Evolutionary conservation across 2,329 filamentous ascomycete species (phyloP).

Genomic region (Botrytis pseudocinerea): DNA sequence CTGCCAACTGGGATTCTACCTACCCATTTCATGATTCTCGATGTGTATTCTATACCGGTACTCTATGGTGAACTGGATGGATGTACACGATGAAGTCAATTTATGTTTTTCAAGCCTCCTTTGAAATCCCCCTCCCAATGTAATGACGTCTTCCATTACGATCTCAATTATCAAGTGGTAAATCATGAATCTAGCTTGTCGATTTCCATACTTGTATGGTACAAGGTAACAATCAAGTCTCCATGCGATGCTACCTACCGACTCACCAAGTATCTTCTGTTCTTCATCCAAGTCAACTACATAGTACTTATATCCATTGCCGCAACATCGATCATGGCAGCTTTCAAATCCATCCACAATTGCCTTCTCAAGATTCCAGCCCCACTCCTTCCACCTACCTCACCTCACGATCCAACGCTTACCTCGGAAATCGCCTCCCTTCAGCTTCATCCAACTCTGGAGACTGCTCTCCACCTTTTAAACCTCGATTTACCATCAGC

Average conservation of each 20-base stretch:
- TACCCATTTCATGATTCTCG: not conserved
- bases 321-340: slow-evolving; percentile 9
- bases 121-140: too few relatives aligned
- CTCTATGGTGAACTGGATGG: not conserved
- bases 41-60: too few relatives aligned
- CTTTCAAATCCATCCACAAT: slow-evolving; percentile 10
- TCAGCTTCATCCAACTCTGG: slow-evolving; percentile 49
- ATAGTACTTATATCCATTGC: not conserved
- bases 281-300: not conserved
- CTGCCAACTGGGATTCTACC: not conserved
- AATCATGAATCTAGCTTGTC: not conserved
- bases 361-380: slow-evolving; percentile 24
- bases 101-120: not conserved
- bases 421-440: slow-evolving; percentile 39
- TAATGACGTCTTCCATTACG: not conserved
- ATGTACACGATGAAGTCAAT: not conserved
- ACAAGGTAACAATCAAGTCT: not conserved
- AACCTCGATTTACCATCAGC: slow-evolving; percentile 52
- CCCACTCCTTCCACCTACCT: slow-evolving; percentile 36
- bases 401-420: slow-evolving; percentile 28
- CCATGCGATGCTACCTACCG: too few relatives aligned
- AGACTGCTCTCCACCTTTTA: slow-evolving; percentile 52
- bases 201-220: not conserved
- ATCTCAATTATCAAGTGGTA: not conserved
- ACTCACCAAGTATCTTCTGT: not conserved